Evolutionary conservation across 768 basidiomycete genomes (phyloP).

Genomic region (Suillus hirtellus): DNA sequence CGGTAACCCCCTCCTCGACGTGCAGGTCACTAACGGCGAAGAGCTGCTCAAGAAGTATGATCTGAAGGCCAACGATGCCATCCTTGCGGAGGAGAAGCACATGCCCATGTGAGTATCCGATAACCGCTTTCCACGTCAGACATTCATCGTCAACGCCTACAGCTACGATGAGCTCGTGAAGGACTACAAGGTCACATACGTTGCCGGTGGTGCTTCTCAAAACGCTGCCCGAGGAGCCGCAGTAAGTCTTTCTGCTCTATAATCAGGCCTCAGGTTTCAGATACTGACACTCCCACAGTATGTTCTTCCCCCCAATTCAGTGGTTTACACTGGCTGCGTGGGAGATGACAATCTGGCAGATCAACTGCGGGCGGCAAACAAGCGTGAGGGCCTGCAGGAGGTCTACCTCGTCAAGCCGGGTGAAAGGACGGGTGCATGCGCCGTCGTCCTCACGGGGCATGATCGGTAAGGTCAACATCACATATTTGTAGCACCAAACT

Average conservation of each 20-base stretch:
- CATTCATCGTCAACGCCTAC: conserved; percentile 10
- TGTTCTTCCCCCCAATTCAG: conserved; percentile 81
- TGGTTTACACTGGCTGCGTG: conserved; percentile 93
- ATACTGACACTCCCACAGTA: conserved; percentile 56
- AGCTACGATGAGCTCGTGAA: conserved; percentile 90
- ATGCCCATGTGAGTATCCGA: conserved; percentile 64
- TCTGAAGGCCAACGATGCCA: conserved; percentile 93
- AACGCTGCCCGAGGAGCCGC: conserved; percentile 97
- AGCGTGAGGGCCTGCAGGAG: conserved; percentile 84
- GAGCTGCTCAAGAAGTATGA: conserved; percentile 84
- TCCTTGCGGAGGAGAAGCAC: conserved; percentile 90
- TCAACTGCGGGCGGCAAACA: conserved; percentile 87
- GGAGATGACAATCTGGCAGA: conserved; percentile 91
- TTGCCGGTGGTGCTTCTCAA: conserved; percentile 96
- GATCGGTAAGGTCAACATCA: conserved; percentile 59
- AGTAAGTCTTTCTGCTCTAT: conserved; percentile 47
- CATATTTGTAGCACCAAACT: conserved; percentile 1
- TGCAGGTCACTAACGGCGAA: conserved; percentile 89
- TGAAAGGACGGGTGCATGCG: conserved; percentile 94
- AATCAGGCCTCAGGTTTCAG: conserved; percentile 6
- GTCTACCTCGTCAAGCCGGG: conserved; percentile 88
- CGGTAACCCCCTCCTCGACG: conserved; percentile 96
- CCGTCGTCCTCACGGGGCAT: conserved; percentile 92
- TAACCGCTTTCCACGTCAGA: background rate
- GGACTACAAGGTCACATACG: conserved; percentile 78